Conservation (phyloP, 495 filamentous ascomycete genomes). For the Parathielavia hyrcaniae region DNA sequence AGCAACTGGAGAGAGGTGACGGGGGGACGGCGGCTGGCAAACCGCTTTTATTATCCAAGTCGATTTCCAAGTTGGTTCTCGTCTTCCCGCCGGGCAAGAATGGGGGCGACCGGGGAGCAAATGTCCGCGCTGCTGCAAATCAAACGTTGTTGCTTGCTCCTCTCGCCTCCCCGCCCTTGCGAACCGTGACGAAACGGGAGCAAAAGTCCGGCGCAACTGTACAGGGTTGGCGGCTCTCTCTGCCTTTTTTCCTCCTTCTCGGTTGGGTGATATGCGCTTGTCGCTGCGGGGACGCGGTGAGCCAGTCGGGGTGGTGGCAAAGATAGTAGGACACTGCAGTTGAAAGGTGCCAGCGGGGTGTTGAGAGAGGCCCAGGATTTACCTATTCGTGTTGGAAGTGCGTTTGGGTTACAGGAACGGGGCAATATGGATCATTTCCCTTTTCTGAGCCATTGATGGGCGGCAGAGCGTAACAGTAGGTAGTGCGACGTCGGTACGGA, state of each 20-base stretch:
- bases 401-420: background rate
- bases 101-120: background rate
- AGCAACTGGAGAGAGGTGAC: too few relatives aligned
- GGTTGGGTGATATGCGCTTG: slow-evolving; percentile 16
- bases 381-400: background rate
- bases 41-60: too few relatives aligned
- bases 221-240: slow-evolving; percentile 6
- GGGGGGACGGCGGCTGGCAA: too few relatives aligned
- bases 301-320: slow-evolving; percentile 16
- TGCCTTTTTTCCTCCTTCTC: background rate
- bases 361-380: background rate
- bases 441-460: slow-evolving; percentile 6
- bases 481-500: slow-evolving; percentile 14
- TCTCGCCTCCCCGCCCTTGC: background rate
- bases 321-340: too few relatives aligned
- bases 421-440: slow-evolving; percentile 13
- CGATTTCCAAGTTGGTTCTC: too few relatives aligned
- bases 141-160: background rate
- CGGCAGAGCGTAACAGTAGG: background rate
- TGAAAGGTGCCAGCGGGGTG: background rate
- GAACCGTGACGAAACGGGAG: slow-evolving; percentile 5
- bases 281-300: slow-evolving; percentile 25
- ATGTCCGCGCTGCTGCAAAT: slow-evolving; percentile 5
- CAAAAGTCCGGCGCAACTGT: slow-evolving; percentile 5
- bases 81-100: too few relatives aligned